Evolutionary conservation across 805 yeast species (phyloP), one percentile per base, ranked within the genome.

Genomic region (Teunomyces barrocoloradensis): DNA sequence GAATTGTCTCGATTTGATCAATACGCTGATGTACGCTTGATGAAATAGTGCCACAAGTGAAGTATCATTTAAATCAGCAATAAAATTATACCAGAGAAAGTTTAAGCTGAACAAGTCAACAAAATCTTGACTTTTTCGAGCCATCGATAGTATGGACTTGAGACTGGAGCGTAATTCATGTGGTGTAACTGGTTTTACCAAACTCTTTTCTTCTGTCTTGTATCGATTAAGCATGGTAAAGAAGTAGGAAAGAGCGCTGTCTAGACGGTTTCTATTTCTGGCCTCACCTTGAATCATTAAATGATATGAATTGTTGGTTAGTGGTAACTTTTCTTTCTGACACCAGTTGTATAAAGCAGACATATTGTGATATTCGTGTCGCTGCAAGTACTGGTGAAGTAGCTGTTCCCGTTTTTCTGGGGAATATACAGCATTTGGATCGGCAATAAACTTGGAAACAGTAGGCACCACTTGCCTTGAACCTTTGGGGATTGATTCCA

Each of bases 1-100:
- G 17, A 50, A 46, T 46, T 67, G 71, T 18, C 52, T 52, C 0
- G 61, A 45, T 41, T 63, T 64, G 9, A 65, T 25, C 9, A 64
- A 55, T 1, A 58, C 49, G 38, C 55, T 51, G 28, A 68, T 28
- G 27, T 54, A 57, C 3, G 66, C 58, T 1, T 56, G 50, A 33
- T 61, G 57, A 49, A 66, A 68, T 27, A 47, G 23, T 3, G 51
- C 3, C 10, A 55, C 61, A 10, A 56, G 25, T 4, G 48, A 39
- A 6, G 11, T 40, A n/a, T 45, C 46, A 1, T 41, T 29, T 13
- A 47, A 13, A 12, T 42, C 37, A 9, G 28, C 42, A 12, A 58
- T 44, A 41, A 57, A 46, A 33, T 47, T 52, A 23, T 57, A 56
- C 58, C 61, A 65, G 12, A 68, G 45, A 10, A 49, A 27, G 34